Evolutionary conservation across 345 rosid species (phyloP).

Genomic region (Boechera stricta): DNA sequence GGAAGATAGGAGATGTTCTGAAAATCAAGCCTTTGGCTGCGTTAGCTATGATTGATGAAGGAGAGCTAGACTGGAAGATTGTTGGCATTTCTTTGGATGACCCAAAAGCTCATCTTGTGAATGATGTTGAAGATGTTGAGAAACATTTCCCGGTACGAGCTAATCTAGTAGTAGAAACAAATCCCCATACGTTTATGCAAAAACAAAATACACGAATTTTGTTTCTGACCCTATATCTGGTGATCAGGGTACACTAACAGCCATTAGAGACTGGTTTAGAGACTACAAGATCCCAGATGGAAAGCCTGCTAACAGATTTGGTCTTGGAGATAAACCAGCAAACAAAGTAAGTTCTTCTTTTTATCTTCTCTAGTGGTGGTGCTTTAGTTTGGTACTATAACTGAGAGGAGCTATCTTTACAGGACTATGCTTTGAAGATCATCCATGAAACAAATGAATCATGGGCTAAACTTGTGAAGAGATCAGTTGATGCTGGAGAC

Average conservation of each 20-base stretch:
- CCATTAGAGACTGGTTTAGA: conserved; percentile 94
- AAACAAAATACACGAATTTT: background rate
- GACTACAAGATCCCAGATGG: conserved; percentile 98
- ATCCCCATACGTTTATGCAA: background rate
- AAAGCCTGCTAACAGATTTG: conserved; percentile 96
- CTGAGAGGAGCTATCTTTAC: conserved; percentile 30
- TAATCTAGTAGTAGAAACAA: conserved; percentile 32
- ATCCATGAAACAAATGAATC: conserved; percentile 82
- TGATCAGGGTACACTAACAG: conserved; percentile 83
- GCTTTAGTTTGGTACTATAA: conserved; percentile 20
- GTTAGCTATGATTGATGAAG: conserved; percentile 97
- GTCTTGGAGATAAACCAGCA: conserved; percentile 90
- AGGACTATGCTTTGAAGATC: conserved; percentile 87
- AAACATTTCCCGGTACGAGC: conserved; percentile 81
- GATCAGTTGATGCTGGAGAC: conserved; percentile 66
- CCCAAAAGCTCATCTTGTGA: conserved; percentile 89
- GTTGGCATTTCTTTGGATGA: conserved; percentile 94
- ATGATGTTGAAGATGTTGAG: conserved; percentile 88
- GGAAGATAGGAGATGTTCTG: conserved; percentile 78
- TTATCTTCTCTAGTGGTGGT: background rate
- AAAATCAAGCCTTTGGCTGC: conserved; percentile 89
- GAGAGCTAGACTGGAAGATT: conserved; percentile 98
- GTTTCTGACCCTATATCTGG: background rate
- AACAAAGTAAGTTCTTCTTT: conserved; percentile 60
- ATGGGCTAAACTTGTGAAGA: conserved; percentile 84